Evolutionary conservation across 495 filamentous ascomycete genomes (phyloP).

Genomic region (Astrothelium subdiscretum): DNA sequence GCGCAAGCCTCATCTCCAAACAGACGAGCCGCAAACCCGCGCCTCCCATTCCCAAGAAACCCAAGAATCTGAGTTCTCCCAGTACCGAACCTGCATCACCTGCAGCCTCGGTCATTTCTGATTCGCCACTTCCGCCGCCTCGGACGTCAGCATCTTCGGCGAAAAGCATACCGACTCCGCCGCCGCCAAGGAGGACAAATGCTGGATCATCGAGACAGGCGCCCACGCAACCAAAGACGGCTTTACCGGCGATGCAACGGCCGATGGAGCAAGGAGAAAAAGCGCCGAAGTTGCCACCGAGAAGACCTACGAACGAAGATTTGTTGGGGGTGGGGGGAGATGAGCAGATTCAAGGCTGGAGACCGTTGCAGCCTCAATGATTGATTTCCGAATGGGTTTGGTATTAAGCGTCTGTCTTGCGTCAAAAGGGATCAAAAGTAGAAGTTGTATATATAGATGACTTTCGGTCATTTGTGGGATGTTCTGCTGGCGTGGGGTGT

Average conservation of each 20-base stretch:
- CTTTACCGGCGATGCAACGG: slow-evolving; percentile 5
- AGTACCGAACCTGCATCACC: slow-evolving; percentile 2
- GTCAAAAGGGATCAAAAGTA: neutral
- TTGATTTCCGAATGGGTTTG: neutral
- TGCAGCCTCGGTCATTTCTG: slow-evolving; percentile 1
- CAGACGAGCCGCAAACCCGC: slow-evolving; percentile 28
- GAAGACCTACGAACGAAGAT: slow-evolving; percentile 11
- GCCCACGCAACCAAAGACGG: neutral
- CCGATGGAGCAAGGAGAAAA: slow-evolving; percentile 1
- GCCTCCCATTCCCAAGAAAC: slow-evolving; percentile 32
- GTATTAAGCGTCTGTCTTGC: no score
- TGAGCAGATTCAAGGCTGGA: slow-evolving; percentile 14
- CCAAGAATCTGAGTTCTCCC: slow-evolving; percentile 21
- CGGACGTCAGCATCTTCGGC: slow-evolving; percentile 4
- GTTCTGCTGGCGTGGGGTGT: neutral
- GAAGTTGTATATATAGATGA: neutral
- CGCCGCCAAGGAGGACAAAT: neutral
- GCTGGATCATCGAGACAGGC: neutral
- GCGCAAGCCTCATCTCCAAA: slow-evolving; percentile 3
- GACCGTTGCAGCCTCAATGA: slow-evolving; percentile 12
- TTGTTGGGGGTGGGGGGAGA: slow-evolving; percentile 12
- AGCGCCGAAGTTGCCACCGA: slow-evolving; percentile 19
- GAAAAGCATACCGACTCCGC: neutral
- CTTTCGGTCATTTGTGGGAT: neutral
- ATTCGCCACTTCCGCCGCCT: slow-evolving; percentile 7